phyloP scores from a whole-genome alignment of 129 eudicot species.

The Silybum marianum region DNA sequence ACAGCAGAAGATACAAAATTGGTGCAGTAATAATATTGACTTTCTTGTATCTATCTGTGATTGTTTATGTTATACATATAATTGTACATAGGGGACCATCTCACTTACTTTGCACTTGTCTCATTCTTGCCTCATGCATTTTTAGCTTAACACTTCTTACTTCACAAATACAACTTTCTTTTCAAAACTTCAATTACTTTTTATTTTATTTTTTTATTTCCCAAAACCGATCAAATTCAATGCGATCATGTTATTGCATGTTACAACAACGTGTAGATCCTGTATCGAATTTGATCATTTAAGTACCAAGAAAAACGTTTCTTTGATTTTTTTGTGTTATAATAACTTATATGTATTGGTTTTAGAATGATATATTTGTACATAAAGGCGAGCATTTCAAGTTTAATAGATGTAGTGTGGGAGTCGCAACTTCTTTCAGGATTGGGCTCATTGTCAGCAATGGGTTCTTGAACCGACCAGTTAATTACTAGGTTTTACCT shows the following conservation, averaged over 20 bases:
- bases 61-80: conserved; percentile 12
- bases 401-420: neutral
- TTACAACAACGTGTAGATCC: conserved; percentile 1
- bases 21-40: conserved; percentile 41
- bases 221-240: neutral
- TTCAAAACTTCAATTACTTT: conserved; percentile 23
- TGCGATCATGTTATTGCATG: conserved; percentile 18
- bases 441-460: neutral
- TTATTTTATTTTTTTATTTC: conserved; percentile 12
- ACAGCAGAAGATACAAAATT: conserved; percentile 51
- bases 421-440: neutral
- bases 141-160: conserved; percentile 13
- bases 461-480: neutral
- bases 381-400: neutral
- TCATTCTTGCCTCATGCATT: conserved; percentile 29
- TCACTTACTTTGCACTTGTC: conserved; percentile 31
- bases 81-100: conserved; percentile 38
- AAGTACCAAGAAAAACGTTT: neutral
- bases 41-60: conserved; percentile 34
- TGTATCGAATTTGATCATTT: neutral
- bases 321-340: neutral
- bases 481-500: neutral
- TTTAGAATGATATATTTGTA: neutral
- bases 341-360: neutral
- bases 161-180: conserved; percentile 11